A percentile compares a stretch with the other conserved stretches of the same genome.
Evolutionary conservation across 2,329 filamentous ascomycete species (phyloP).

Genomic region (Cytospora paraplurivora): DNA sequence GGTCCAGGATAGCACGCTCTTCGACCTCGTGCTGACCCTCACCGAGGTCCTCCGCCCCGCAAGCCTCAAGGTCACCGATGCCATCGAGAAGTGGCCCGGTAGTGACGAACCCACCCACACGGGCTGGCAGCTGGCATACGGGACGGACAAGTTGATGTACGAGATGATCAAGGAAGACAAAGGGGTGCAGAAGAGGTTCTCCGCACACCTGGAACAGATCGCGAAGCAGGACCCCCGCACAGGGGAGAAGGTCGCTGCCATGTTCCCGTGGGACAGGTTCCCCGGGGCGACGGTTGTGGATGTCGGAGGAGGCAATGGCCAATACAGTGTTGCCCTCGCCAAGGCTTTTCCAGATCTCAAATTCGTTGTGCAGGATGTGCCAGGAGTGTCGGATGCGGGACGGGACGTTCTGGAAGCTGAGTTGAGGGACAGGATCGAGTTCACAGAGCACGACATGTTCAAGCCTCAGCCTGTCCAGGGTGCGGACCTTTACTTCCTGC

Average conservation of each 20-base stretch:
- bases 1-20: not conserved
- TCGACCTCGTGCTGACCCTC: not conserved
- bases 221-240: constrained; percentile 7
- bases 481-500: constrained; percentile 45
- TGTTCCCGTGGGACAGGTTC: not conserved
- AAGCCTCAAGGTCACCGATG: not conserved
- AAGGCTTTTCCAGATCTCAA: not conserved
- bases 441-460: constrained; percentile 45
- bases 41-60: constrained; percentile 4
- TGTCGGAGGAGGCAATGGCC: constrained; percentile 3
- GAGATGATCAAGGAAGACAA: constrained; percentile 7
- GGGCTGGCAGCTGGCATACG: constrained; percentile 5
- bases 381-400: not conserved
- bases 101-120: not conserved
- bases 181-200: constrained; percentile 1
- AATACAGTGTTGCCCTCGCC: constrained; percentile 2
- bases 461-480: constrained; percentile 41
- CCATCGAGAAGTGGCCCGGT: constrained; percentile 2
- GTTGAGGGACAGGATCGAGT: constrained; percentile 9
- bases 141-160: constrained; percentile 7
- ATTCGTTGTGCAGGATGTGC: constrained; percentile 6
- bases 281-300: constrained; percentile 3
- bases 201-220: constrained; percentile 7
- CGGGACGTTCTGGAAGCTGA: not conserved
- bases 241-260: not conserved